Evolutionary conservation across 768 basidiomycete species (phyloP).

Genomic region (Hysterangium stoloniferum): DNA sequence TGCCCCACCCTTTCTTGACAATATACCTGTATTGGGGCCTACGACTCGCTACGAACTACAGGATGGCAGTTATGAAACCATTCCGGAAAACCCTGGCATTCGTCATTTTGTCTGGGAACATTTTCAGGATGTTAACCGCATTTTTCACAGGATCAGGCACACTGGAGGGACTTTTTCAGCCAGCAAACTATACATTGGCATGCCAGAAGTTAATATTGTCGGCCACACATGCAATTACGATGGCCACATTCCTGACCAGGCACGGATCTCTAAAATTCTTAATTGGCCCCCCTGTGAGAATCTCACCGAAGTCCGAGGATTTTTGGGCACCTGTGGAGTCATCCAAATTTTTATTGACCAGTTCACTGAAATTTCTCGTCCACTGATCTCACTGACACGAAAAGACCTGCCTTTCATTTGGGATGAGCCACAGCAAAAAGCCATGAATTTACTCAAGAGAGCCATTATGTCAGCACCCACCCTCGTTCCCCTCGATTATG

Average conservation of each 20-base stretch:
- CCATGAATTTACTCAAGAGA: constrained; percentile 17
- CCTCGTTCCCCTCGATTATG: constrained; percentile 19
- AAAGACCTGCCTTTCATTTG: constrained; percentile 19
- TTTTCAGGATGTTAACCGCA: constrained; percentile 23
- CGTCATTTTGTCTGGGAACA: constrained; percentile 28
- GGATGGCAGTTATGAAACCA: constrained; percentile 27
- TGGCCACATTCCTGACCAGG: constrained; percentile 24
- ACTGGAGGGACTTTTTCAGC: constrained; percentile 29
- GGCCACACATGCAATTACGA: constrained; percentile 23
- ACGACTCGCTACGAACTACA: constrained; percentile 20
- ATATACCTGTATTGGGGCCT: constrained; percentile 29
- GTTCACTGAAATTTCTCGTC: constrained; percentile 12
- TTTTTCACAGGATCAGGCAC: constrained; percentile 32
- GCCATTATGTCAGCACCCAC: constrained; percentile 12
- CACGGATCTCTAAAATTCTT: constrained; percentile 20
- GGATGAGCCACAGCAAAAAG: constrained; percentile 9
- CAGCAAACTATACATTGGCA: constrained; percentile 20
- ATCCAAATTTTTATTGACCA: constrained; percentile 14
- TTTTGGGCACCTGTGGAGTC: constrained; percentile 18
- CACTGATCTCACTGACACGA: constrained; percentile 15
- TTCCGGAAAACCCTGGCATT: constrained; percentile 30
- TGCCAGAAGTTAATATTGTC: constrained; percentile 21
- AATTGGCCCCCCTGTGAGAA: constrained; percentile 17
- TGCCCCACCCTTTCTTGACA: constrained; percentile 32
- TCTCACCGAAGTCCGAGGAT: constrained; percentile 16